phyloP scores from a whole-genome alignment of 768 basidiomycete genomes.

The Termitomyces sp. region DNA sequence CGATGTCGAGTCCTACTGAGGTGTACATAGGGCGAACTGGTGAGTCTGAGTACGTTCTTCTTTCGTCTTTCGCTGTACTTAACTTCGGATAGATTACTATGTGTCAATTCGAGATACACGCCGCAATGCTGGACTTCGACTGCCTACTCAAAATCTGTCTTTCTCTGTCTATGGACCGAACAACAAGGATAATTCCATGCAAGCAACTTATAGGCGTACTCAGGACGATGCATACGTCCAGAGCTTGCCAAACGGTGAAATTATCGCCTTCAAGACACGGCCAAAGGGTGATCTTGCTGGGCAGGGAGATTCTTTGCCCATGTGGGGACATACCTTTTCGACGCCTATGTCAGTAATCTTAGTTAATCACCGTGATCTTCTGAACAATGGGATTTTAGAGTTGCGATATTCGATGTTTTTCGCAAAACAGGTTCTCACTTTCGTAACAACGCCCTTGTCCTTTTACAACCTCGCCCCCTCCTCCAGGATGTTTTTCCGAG shows the following conservation, averaged over 20 bases:
- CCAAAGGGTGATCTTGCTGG: constrained; percentile 16
- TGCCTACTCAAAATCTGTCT: constrained; percentile 72
- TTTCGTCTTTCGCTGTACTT: neutral
- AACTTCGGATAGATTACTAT: constrained; percentile 64
- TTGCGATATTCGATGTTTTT: constrained; percentile 79
- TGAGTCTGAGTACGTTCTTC: constrained; percentile 17
- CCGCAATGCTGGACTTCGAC: constrained; percentile 19
- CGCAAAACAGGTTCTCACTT: constrained; percentile 23
- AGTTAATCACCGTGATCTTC: neutral
- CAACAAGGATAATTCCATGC: constrained; percentile 72
- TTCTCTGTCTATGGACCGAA: constrained; percentile 95
- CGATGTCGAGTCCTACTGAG: constrained; percentile 33
- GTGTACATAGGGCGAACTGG: constrained; percentile 50
- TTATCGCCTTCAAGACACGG: constrained; percentile 64
- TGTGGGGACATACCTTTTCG: constrained; percentile 59
- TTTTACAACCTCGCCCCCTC: constrained; percentile 81
- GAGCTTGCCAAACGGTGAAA: constrained; percentile 70
- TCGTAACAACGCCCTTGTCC: constrained; percentile 57
- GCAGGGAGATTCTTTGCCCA: constrained; percentile 28
- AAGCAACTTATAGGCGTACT: constrained; percentile 69
- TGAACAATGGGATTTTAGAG: constrained; percentile 36
- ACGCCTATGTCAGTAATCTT: constrained; percentile 57
- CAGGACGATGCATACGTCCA: constrained; percentile 82
- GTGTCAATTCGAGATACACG: constrained; percentile 66
- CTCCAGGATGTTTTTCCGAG: constrained; percentile 68